Percentiles rank a stretch among this genome's conserved stretches.
Conservation (phyloP, 129 eudicot genomes). For the Flaveria robusta region DNA sequence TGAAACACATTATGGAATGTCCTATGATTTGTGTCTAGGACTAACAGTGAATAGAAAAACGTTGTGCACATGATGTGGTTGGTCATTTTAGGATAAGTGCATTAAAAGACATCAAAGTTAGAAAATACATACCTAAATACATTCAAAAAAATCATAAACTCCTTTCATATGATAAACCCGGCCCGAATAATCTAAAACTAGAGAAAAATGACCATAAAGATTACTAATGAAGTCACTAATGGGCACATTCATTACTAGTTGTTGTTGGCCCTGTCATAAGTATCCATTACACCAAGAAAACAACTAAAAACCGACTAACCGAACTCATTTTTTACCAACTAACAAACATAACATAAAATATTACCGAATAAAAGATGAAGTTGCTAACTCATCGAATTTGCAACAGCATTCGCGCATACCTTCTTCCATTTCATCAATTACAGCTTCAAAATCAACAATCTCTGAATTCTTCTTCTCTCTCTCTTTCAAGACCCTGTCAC, state of each 20-base stretch:
- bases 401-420: conserved; percentile 20
- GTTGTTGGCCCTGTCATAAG: conserved; percentile 4
- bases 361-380: conserved; percentile 30
- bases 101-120: background rate
- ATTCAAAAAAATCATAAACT: background rate
- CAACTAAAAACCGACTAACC: background rate
- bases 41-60: background rate
- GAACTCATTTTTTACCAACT: background rate
- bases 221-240: background rate
- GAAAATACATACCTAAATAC: background rate
- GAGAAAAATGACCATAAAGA: background rate
- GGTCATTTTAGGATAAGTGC: background rate
- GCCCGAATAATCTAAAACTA: too few species aligned
- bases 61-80: conserved; percentile 25
- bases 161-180: background rate
- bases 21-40: conserved; percentile 5
- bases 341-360: too few species aligned
- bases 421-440: conserved; percentile 26
- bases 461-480: conserved; percentile 40
- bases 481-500: conserved; percentile 7
- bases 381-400: conserved; percentile 45
- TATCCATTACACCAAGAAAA: background rate
- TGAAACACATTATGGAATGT: background rate
- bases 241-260: conserved; percentile 4
- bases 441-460: conserved; percentile 37